These are phyloP conservation scores for Panicum virgatum DNA, from an alignment of 202 grass and related monocot genomes.

Conservation along the genomic window DNA sequence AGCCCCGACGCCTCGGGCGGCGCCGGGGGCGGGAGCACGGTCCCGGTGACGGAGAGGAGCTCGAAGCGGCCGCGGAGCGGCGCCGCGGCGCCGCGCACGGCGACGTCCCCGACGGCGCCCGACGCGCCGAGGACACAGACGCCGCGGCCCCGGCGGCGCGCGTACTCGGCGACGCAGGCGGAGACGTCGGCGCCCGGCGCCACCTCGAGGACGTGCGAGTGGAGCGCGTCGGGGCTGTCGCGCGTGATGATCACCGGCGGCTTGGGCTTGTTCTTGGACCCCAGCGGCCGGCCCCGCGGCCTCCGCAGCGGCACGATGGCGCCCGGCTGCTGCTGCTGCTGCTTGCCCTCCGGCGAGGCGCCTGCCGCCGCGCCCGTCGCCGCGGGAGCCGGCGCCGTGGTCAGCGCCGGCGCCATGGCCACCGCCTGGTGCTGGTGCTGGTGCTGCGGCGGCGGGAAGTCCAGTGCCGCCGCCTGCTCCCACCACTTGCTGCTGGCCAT, in stretches of 20 bases:
- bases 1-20: conserved; percentile 54
- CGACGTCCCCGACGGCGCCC: conserved; percentile 56
- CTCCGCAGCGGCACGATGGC: conserved; percentile 47
- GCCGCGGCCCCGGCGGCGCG: conserved; percentile 57
- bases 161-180: conserved; percentile 63
- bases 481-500: conserved; percentile 67
- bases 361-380: not conserved
- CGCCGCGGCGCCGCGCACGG: conserved; percentile 41
- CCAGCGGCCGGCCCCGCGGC: conserved; percentile 58
- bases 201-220: conserved; percentile 73
- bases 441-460: conserved; percentile 43
- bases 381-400: not conserved
- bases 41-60: conserved; percentile 63
- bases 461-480: conserved; percentile 42
- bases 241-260: conserved; percentile 75
- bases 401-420: not conserved
- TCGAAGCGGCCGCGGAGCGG: conserved; percentile 53
- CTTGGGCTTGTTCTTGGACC: conserved; percentile 84
- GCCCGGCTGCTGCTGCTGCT: not conserved
- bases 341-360: conserved; percentile 32
- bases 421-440: not conserved
- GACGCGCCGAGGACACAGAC: conserved; percentile 62
- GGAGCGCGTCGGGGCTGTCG: conserved; percentile 70
- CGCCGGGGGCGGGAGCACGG: conserved; percentile 69
- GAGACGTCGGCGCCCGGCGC: conserved; percentile 48